A percentile compares a stretch with the other conserved stretches of the same genome.
These are phyloP conservation scores for Oryza coarctata DNA, from an alignment of 176 grass and related monocot genomes.

Conservation along the genomic window DNA sequence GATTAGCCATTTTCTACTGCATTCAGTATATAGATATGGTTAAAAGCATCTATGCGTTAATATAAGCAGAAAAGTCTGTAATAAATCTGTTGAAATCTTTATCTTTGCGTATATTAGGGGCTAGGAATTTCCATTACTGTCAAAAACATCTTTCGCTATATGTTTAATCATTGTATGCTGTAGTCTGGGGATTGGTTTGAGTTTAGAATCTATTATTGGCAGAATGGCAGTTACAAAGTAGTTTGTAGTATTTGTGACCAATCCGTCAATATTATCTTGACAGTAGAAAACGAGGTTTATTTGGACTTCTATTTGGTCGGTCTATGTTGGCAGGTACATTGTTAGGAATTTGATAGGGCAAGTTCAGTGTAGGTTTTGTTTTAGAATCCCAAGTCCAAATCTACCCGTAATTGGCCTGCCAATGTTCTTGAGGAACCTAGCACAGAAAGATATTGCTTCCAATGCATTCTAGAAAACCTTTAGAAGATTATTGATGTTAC, in stretches of 20 bases:
- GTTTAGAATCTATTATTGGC: no score
- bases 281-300: not conserved
- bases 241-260: not conserved
- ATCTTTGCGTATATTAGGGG: not conserved
- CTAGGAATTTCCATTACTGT: not conserved
- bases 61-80: not conserved
- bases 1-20: not conserved
- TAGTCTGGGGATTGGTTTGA: no score
- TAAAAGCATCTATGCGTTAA: not conserved
- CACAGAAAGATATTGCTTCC: not conserved
- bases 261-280: conserved; percentile 3
- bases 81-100: not conserved
- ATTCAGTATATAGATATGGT: not conserved
- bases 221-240: no score
- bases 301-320: not conserved
- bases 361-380: not conserved
- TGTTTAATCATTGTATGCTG: not conserved
- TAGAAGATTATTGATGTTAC: no score
- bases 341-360: not conserved
- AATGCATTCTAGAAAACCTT: not conserved
- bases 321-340: not conserved
- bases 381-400: not conserved
- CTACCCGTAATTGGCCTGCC: not conserved
- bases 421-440: not conserved
- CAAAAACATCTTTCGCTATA: not conserved